A percentile compares a stretch with the other conserved stretches of the same genome.
phyloP scores from a whole-genome alignment of 2,329 filamentous ascomycete genomes.

The Periconia digitata region DNA sequence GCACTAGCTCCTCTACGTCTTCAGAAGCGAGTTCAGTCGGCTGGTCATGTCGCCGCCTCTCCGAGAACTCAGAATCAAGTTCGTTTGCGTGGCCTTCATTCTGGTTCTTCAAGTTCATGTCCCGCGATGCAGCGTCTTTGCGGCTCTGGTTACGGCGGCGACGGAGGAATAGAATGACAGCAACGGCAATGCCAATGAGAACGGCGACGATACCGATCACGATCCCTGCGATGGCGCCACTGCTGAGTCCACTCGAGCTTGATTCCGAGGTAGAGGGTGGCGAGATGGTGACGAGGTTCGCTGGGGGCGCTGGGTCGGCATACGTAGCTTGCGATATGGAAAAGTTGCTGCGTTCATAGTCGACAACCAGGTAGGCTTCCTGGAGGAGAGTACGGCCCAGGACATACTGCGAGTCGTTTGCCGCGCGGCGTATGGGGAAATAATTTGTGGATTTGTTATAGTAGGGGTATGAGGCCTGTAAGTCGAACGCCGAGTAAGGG shows the following conservation, averaged over 20 bases:
- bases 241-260: conserved; percentile 15
- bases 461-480: conserved; percentile 53
- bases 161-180: conserved; percentile 23
- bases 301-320: conserved; percentile 31
- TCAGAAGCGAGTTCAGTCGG: no score
- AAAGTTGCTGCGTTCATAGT: conserved; percentile 51
- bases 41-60: no score
- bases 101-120: no score
- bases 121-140: no score
- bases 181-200: conserved; percentile 21
- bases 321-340: conserved; percentile 45
- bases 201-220: conserved; percentile 24
- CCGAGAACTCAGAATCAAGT: no score
- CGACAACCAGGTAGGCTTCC: conserved; percentile 58
- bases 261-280: conserved; percentile 4
- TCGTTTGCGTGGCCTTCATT: no score
- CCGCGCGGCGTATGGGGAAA: conserved; percentile 64
- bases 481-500: conserved; percentile 53
- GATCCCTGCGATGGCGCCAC: conserved; percentile 37
- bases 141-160: no score
- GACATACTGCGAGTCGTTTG: conserved; percentile 58
- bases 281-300: conserved; percentile 30
- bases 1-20: no score
- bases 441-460: conserved; percentile 65
- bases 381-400: conserved; percentile 70